A percentile compares a stretch with the other conserved stretches of the same genome.
Conservation (phyloP, 305 asterid genomes). For the Fraxinus sp. region DNA sequence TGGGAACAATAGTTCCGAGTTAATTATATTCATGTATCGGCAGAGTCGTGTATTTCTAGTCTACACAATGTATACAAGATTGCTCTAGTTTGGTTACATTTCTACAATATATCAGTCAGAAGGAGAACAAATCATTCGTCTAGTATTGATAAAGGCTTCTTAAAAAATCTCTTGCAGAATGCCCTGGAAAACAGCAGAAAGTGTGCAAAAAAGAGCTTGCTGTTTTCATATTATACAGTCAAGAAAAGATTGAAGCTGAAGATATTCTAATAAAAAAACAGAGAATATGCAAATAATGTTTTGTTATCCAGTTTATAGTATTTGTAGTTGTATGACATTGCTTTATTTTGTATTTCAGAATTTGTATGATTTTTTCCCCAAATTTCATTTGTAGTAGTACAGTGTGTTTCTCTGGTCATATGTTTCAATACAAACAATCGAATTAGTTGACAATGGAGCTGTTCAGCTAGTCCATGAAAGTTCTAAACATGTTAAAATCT, state of each 20-base stretch:
- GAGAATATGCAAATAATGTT: constrained; percentile 30
- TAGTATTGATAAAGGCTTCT: constrained; percentile 14
- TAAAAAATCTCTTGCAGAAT: not conserved
- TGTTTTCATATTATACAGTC: constrained; percentile 20
- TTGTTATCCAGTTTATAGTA: constrained; percentile 18
- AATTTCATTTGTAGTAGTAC: not conserved
- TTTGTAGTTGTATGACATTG: constrained; percentile 37
- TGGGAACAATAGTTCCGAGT: constrained; percentile 72
- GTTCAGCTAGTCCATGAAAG: not conserved
- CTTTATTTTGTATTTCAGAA: constrained; percentile 23
- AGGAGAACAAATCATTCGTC: constrained; percentile 4
- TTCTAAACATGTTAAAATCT: not conserved
- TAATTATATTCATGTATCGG: constrained; percentile 7
- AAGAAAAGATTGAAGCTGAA: constrained; percentile 36
- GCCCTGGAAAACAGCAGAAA: constrained; percentile 16
- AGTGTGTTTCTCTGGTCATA: not conserved
- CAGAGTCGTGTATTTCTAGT: not conserved
- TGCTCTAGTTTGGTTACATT: constrained; percentile 20
- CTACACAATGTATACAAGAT: constrained; percentile 25
- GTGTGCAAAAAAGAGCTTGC: constrained; percentile 7
- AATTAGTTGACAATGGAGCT: not conserved
- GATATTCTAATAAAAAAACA: constrained; percentile 22
- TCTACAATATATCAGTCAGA: not conserved
- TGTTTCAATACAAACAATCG: not conserved
- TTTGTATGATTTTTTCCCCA: not conserved